Conservation (phyloP, 108 stramenopile species). For the Fistulifera pelliculosa region DNA sequence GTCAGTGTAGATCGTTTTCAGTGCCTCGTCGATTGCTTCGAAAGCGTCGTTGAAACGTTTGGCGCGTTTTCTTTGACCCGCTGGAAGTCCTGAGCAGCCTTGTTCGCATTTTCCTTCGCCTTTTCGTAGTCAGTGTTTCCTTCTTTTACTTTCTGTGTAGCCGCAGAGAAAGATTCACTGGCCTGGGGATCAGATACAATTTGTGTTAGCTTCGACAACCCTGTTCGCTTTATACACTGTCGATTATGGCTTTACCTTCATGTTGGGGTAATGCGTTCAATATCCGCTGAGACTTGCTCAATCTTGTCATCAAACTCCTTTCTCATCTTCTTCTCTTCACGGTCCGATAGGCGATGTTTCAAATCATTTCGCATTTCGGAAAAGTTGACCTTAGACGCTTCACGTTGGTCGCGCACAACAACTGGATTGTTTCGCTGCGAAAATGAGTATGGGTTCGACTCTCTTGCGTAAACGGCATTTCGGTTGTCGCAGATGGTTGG, state of each 20-base stretch:
- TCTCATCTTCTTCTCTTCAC: constrained; percentile 63
- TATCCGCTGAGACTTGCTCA: constrained; percentile 54
- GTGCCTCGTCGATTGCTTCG: constrained; percentile 75
- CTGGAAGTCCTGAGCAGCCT: constrained; percentile 68
- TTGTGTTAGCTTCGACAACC: background rate
- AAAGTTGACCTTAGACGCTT: constrained; percentile 75
- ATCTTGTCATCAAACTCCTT: constrained; percentile 75
- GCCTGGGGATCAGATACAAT: constrained; percentile 35
- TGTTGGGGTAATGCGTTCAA: constrained; percentile 94
- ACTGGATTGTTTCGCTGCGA: constrained; percentile 63
- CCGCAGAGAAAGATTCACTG: constrained; percentile 69
- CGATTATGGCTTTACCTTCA: constrained; percentile 55
- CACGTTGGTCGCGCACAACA: constrained; percentile 68
- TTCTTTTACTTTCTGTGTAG: constrained; percentile 63
- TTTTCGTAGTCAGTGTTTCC: constrained; percentile 71
- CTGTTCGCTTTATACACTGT: background rate
- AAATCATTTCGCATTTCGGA: constrained; percentile 49
- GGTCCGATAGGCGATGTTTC: constrained; percentile 44
- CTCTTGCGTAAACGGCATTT: constrained; percentile 47
- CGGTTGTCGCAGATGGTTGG: constrained; percentile 12
- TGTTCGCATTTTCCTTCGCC: constrained; percentile 61
- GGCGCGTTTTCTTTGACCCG: constrained; percentile 59
- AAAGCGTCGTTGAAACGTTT: constrained; percentile 84
- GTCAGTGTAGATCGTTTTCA: constrained; percentile 92
- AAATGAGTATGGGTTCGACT: constrained; percentile 51